Evolutionary conservation across 345 rosid genomes (phyloP).

Genomic region (Cardamine occulta): DNA sequence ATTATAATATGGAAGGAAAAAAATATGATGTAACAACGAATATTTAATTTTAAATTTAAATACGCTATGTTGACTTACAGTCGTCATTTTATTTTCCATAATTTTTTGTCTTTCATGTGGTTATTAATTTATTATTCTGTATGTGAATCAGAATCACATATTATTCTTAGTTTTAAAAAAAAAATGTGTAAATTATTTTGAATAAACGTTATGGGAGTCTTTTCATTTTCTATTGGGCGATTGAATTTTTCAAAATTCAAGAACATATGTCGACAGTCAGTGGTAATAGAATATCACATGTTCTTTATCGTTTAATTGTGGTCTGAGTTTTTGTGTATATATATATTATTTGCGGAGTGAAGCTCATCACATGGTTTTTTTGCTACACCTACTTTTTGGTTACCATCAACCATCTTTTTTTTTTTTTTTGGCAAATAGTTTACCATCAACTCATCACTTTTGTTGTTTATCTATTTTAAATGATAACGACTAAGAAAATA

Average conservation of each 20-base stretch:
- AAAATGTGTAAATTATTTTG: not conserved
- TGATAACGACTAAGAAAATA: not conserved
- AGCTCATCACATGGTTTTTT: conserved; percentile 25
- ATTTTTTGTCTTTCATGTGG: not conserved
- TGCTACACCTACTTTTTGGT: conserved; percentile 15
- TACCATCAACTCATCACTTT: not conserved
- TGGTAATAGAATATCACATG: not conserved
- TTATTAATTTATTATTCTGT: not conserved
- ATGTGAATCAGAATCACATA: not conserved
- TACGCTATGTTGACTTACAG: too few species aligned
- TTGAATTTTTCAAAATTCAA: not conserved
- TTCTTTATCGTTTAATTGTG: conserved; percentile 5
- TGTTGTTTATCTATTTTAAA: not conserved
- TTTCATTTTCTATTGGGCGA: not conserved
- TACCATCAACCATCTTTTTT: conserved; percentile 1
- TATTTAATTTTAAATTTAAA: too few species aligned
- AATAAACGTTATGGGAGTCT: not conserved
- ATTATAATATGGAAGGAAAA: too few species aligned
- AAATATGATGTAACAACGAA: not conserved
- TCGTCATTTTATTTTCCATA: not conserved
- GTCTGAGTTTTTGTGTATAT: not conserved
- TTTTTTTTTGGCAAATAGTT: too few species aligned
- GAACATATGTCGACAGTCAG: conserved; percentile 11
- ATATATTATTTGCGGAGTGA: not conserved
- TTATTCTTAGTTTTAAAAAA: not conserved